A percentile compares a stretch with the other conserved stretches of the same genome.
phyloP scores from a whole-genome alignment of 108 stramenopile species.

The Cylindrotheca closterium region DNA sequence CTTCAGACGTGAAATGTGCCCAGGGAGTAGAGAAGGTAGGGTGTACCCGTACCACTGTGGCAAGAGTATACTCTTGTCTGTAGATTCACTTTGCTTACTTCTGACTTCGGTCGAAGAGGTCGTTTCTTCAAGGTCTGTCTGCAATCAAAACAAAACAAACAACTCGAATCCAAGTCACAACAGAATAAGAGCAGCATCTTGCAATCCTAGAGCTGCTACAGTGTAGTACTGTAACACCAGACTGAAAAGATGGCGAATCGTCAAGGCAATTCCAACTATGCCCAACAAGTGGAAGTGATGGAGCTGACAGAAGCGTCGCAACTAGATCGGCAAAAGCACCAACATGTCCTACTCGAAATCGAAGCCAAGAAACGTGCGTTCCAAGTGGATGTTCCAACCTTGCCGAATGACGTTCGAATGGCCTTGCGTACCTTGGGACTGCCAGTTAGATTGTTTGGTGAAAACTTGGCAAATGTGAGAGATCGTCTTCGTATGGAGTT shows the following conservation, averaged over 20 bases:
- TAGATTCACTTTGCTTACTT: too few species aligned
- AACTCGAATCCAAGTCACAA: too few species aligned
- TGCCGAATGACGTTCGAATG: conserved; percentile 69
- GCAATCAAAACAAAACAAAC: too few species aligned
- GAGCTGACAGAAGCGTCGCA: conserved; percentile 67
- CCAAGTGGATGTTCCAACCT: conserved; percentile 80
- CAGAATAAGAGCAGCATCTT: too few species aligned
- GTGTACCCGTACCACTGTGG: too few species aligned
- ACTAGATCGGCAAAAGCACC: conserved; percentile 54
- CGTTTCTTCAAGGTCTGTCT: too few species aligned
- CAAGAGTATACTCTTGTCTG: too few species aligned
- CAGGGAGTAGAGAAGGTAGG: too few species aligned
- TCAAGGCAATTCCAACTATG: conserved; percentile 22
- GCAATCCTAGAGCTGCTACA: too few species aligned
- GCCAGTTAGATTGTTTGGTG: conserved; percentile 90
- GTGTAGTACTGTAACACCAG: too few species aligned
- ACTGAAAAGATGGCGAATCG: conserved; percentile 3
- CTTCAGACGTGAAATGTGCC: too few species aligned
- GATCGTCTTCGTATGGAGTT: conserved; percentile 76
- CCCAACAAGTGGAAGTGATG: conserved; percentile 45
- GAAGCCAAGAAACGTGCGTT: conserved; percentile 83
- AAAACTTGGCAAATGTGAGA: conserved; percentile 84
- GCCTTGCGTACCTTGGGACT: conserved; percentile 66
- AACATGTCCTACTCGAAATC: conserved; percentile 59
- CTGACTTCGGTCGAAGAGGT: too few species aligned